Evolutionary conservation across 2,329 filamentous ascomycete species (phyloP).

Genomic region (Rugonectria rugulosa): DNA sequence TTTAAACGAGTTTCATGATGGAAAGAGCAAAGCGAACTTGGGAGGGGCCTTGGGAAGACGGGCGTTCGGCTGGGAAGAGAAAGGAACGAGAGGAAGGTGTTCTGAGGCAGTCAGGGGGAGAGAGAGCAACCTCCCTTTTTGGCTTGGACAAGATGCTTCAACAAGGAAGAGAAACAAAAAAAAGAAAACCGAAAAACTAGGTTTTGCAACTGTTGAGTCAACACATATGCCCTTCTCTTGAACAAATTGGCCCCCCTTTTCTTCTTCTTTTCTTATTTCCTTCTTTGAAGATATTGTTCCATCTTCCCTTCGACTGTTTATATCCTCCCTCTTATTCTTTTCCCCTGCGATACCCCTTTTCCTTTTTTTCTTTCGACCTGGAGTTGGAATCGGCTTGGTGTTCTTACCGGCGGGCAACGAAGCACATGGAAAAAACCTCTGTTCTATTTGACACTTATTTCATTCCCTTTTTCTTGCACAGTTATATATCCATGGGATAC

Average conservation of each 20-base stretch:
- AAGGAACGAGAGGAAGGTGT: constrained; percentile 6
- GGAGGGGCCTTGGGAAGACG: constrained; percentile 23
- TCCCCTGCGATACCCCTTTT: constrained; percentile 1
- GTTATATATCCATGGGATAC: too few species aligned
- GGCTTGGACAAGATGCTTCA: not conserved
- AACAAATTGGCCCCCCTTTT: too few species aligned
- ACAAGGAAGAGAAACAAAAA: not conserved
- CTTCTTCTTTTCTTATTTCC: constrained; percentile 25
- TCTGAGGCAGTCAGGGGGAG: too few species aligned
- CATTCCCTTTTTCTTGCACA: not conserved
- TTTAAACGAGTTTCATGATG: constrained; percentile 45
- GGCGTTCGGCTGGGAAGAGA: not conserved
- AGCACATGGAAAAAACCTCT: too few species aligned
- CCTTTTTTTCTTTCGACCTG: constrained; percentile 12
- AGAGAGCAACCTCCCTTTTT: not conserved
- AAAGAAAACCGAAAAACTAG: constrained; percentile 19
- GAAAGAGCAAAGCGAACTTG: constrained; percentile 22
- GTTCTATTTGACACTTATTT: not conserved
- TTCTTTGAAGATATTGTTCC: constrained; percentile 5
- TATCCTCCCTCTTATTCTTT: not conserved
- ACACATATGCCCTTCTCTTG: constrained; percentile 35
- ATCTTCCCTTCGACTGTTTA: not conserved
- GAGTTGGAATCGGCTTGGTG: constrained; percentile 40
- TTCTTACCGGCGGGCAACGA: constrained; percentile 24
- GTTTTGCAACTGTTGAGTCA: constrained; percentile 36